Evolutionary conservation across 2,329 filamentous ascomycete genomes (phyloP).

Genomic region (Alternaria burnsii): DNA sequence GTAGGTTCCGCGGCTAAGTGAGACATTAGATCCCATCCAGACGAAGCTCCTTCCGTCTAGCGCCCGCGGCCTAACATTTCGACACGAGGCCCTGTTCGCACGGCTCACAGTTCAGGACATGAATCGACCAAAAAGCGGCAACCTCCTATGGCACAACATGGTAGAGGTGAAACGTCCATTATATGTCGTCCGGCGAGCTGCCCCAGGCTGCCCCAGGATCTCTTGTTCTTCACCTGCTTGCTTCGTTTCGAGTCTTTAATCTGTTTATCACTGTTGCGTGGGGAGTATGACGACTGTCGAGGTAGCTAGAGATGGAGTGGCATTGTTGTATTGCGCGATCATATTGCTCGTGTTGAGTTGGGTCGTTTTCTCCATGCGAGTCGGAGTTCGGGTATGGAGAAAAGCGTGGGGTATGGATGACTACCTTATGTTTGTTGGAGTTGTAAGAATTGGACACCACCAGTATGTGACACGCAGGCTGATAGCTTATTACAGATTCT

Average conservation of each 20-base stretch:
- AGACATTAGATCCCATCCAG: not conserved
- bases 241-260: not conserved
- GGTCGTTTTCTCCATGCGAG: slow-evolving; percentile 28
- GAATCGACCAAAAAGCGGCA: not conserved
- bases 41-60: slow-evolving; percentile 4
- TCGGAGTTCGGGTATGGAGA: slow-evolving; percentile 28
- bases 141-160: not conserved
- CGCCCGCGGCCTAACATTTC: not conserved
- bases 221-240: not conserved
- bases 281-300: slow-evolving; percentile 24
- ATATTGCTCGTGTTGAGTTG: slow-evolving; percentile 28
- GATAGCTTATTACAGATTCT: slow-evolving; percentile 15
- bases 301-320: slow-evolving; percentile 28
- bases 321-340: slow-evolving; percentile 26
- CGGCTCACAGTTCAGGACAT: not conserved
- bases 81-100: not conserved
- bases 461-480: not conserved
- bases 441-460: slow-evolving; percentile 17
- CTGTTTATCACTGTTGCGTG: not conserved
- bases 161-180: slow-evolving; percentile 4
- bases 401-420: slow-evolving; percentile 26
- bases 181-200: not conserved
- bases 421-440: slow-evolving; percentile 27
- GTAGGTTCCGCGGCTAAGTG: not conserved
- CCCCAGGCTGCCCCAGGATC: not conserved